Conservation (phyloP, 2,329 filamentous ascomycete species). For the Colletotrichum noveboracense region DNA sequence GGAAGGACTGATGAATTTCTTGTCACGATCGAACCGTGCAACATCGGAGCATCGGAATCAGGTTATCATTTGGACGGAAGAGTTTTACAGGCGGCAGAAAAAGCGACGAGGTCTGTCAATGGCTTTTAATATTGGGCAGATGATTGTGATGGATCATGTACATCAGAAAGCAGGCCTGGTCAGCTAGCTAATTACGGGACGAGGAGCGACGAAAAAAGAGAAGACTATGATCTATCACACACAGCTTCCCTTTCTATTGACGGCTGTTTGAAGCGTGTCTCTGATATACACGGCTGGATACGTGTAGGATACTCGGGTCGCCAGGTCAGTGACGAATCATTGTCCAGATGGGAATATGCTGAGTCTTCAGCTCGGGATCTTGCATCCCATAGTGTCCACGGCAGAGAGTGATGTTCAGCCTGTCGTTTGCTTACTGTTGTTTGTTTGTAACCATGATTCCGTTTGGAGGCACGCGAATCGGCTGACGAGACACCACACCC, state of each 20-base stretch:
- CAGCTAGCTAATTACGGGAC: slow-evolving; percentile 18
- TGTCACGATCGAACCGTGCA: neutral
- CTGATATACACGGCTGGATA: neutral
- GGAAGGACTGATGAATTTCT: neutral
- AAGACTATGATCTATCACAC: slow-evolving; percentile 11
- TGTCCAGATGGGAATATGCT: neutral
- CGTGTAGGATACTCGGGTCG: neutral
- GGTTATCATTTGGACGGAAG: neutral
- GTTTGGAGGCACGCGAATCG: neutral
- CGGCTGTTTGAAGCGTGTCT: neutral
- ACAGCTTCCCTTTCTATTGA: neutral
- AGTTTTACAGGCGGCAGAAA: neutral
- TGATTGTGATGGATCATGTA: slow-evolving; percentile 17
- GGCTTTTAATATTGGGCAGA: slow-evolving; percentile 17
- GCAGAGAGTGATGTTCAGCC: neutral
- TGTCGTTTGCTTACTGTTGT: neutral
- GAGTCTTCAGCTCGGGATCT: neutral
- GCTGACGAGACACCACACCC: neutral
- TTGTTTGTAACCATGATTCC: neutral
- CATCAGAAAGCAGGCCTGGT: slow-evolving; percentile 19
- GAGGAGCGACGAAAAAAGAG: slow-evolving; percentile 10
- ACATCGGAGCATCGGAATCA: neutral
- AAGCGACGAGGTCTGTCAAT: slow-evolving; percentile 4
- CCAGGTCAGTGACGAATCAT: neutral
- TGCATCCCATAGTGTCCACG: neutral